These are phyloP conservation scores for Streptanthus diversifolius DNA, from an alignment of 345 rosid species.

Conservation along the genomic window DNA sequence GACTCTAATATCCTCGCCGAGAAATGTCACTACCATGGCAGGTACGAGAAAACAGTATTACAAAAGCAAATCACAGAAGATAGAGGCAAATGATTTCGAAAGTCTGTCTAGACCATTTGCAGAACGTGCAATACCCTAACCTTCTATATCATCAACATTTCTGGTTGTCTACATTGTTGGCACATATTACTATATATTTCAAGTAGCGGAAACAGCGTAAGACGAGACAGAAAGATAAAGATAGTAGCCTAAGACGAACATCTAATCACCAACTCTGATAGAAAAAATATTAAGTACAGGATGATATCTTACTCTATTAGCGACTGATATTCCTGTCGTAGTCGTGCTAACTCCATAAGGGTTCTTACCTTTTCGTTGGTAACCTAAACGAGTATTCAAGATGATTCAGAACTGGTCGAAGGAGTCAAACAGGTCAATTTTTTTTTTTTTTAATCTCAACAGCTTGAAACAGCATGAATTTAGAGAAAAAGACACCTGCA, in stretches of 20 bases:
- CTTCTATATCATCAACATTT: neutral
- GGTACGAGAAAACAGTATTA: neutral
- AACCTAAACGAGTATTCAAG: constrained; percentile 47
- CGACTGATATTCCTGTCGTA: constrained; percentile 67
- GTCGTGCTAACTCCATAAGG: constrained; percentile 79
- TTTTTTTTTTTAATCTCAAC: neutral
- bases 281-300: neutral
- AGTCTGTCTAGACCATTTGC: neutral
- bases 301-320: constrained; percentile 55
- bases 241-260: neutral
- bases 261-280: neutral
- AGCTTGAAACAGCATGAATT: constrained; percentile 1
- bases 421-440: neutral
- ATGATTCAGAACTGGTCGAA: neutral
- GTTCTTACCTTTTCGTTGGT: constrained; percentile 96
- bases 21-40: constrained; percentile 1
- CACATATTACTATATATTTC: neutral
- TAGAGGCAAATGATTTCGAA: neutral
- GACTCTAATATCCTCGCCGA: neutral
- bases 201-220: neutral
- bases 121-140: neutral
- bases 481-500: constrained; percentile 51
- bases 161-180: constrained; percentile 6
- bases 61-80: neutral
- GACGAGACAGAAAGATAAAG: neutral